A percentile compares a stretch with the other conserved stretches of the same genome.
Evolutionary conservation across 2,329 filamentous ascomycete species (phyloP).

Genomic region (Chlorencoelia australis): DNA sequence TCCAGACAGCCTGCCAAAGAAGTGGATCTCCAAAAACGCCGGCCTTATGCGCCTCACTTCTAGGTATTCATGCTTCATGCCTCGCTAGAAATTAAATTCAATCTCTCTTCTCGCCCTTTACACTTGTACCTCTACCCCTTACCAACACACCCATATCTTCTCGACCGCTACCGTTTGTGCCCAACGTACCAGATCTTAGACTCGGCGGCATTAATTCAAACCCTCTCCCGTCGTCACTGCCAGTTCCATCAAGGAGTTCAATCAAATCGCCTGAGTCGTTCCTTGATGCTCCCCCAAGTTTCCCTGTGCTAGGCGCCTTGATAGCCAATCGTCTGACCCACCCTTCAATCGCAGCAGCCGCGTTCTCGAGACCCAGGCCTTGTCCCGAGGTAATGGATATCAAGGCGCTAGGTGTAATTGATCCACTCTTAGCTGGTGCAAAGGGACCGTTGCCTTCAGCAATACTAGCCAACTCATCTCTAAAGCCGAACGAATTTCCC

Average conservation of each 20-base stretch:
- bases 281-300: conserved; percentile 30
- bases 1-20: no score
- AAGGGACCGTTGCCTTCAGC: conserved; percentile 30
- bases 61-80: neutral
- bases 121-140: conserved; percentile 10
- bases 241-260: conserved; percentile 54
- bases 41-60: no score
- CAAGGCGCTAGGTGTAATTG: conserved; percentile 36
- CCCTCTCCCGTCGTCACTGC: conserved; percentile 41
- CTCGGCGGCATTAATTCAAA: conserved; percentile 22
- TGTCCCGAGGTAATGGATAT: no score
- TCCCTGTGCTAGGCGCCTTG: conserved; percentile 37
- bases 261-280: conserved; percentile 53
- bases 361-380: conserved; percentile 57
- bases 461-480: conserved; percentile 30
- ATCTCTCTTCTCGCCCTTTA: conserved; percentile 20
- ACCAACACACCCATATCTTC: conserved; percentile 10
- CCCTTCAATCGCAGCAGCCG: conserved; percentile 78
- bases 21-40: no score
- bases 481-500: conserved; percentile 45
- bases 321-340: conserved; percentile 80
- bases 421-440: conserved; percentile 18
- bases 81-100: conserved; percentile 3
- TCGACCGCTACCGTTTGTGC: conserved; percentile 9
- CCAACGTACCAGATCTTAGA: conserved; percentile 10